Conservation (phyloP, 2,329 filamentous ascomycete genomes). For the Fusarium brevicatenulatum region DNA sequence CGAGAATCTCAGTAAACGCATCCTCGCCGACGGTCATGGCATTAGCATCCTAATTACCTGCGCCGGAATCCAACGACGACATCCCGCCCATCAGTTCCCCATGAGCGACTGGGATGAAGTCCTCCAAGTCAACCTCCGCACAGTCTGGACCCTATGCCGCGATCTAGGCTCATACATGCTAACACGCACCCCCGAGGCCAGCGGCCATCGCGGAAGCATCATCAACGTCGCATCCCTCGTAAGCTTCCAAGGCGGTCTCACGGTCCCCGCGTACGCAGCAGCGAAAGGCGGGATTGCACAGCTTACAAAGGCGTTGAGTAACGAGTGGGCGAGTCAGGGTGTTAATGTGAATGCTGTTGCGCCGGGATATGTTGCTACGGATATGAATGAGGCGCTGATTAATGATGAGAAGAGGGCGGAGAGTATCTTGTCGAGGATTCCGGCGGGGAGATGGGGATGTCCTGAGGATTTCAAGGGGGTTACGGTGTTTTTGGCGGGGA, state of each 20-base stretch:
- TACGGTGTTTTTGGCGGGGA: conserved; percentile 78
- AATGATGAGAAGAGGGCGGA: conserved; percentile 74
- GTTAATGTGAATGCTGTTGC: conserved; percentile 89
- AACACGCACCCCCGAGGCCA: conserved; percentile 57
- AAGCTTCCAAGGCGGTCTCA: conserved; percentile 86
- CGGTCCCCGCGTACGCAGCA: conserved; percentile 87
- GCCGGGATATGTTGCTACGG: conserved; percentile 88
- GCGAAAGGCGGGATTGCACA: conserved; percentile 87
- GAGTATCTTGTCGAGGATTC: conserved; percentile 82
- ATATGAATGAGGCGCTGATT: conserved; percentile 89
- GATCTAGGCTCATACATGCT: conserved; percentile 85
- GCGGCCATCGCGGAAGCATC: conserved; percentile 73
- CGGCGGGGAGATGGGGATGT: conserved; percentile 82
- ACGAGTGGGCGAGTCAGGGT: conserved; percentile 84
- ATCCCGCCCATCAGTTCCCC: conserved; percentile 79
- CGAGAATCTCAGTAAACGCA: conserved; percentile 63
- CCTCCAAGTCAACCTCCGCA: conserved; percentile 84
- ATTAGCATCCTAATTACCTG: conserved; percentile 86
- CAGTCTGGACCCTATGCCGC: conserved; percentile 81
- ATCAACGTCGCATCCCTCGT: conserved; percentile 87
- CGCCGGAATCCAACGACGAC: conserved; percentile 84
- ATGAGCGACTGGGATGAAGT: conserved; percentile 79
- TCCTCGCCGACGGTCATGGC: conserved; percentile 69
- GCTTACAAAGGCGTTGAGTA: conserved; percentile 85
- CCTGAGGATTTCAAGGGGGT: conserved; percentile 90